phyloP scores from a whole-genome alignment of 139 green algal genomes.

The Asterochloris erici region DNA sequence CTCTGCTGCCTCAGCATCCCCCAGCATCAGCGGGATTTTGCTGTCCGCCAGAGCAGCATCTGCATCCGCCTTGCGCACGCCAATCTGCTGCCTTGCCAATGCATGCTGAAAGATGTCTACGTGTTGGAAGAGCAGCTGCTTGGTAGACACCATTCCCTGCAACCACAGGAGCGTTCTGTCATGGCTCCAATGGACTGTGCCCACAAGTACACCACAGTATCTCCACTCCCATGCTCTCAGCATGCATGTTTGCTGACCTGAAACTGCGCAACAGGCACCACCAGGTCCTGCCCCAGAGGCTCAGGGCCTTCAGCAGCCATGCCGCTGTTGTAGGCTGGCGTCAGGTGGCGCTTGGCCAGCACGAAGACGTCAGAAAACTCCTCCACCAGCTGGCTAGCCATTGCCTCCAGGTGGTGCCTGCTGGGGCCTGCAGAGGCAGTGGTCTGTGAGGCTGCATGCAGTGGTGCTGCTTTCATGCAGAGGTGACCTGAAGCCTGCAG shows the following conservation, averaged over 20 bases:
- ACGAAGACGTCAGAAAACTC: constrained; percentile 80
- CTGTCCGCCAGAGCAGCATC: constrained; percentile 36
- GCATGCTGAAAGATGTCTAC: constrained; percentile 54
- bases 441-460: neutral
- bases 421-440: constrained; percentile 20
- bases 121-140: constrained; percentile 36
- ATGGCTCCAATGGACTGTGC: too few relatives aligned
- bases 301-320: too few relatives aligned
- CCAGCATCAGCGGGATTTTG: constrained; percentile 56
- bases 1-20: constrained; percentile 46
- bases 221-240: too few relatives aligned
- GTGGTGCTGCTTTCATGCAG: neutral
- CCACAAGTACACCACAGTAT: too few relatives aligned
- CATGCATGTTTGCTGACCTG: too few relatives aligned
- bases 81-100: constrained; percentile 32
- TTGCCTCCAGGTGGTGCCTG: constrained; percentile 14
- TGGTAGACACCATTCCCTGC: too few relatives aligned
- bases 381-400: constrained; percentile 55
- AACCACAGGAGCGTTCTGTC: too few relatives aligned
- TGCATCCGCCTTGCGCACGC: constrained; percentile 27
- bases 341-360: constrained; percentile 50
- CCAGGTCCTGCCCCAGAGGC: too few relatives aligned
- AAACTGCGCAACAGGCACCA: too few relatives aligned
- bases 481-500: neutral
- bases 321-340: constrained; percentile 6